These are phyloP conservation scores for Pseudocercospora vitis DNA, from an alignment of 2,329 filamentous ascomycete species.

Conservation along the genomic window DNA sequence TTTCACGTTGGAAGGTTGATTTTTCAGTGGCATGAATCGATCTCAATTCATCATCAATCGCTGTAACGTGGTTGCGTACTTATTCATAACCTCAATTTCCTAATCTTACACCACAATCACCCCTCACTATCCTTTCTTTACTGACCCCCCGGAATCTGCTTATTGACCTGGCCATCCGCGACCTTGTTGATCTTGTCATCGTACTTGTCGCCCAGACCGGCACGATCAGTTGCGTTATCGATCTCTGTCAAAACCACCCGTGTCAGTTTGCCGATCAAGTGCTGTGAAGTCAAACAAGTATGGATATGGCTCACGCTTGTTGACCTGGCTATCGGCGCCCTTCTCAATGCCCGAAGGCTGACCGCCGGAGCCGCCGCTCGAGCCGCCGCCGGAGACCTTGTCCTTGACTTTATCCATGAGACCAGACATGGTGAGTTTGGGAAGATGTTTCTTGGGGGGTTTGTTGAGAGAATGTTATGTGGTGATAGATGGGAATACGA, in stretches of 20 bases:
- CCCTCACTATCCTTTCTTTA: too few species aligned
- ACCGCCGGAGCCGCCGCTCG: constrained; percentile 6
- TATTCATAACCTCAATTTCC: neutral
- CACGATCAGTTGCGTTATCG: constrained; percentile 26
- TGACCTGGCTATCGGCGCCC: constrained; percentile 20
- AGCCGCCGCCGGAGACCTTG: constrained; percentile 21
- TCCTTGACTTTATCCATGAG: constrained; percentile 31
- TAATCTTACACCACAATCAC: neutral
- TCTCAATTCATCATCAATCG: too few species aligned
- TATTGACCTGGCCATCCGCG: constrained; percentile 29
- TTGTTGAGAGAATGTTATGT: neutral
- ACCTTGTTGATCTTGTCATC: constrained; percentile 32
- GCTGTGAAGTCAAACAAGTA: too few species aligned
- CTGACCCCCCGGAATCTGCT: constrained; percentile 26
- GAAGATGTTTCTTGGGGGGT: neutral
- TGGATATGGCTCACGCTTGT: constrained; percentile 15
- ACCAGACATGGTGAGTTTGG: constrained; percentile 24
- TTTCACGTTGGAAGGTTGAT: too few species aligned
- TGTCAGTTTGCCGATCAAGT: too few species aligned
- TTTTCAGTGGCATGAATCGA: too few species aligned
- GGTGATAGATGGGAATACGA: neutral
- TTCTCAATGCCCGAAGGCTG: constrained; percentile 21
- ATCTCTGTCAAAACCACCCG: constrained; percentile 16
- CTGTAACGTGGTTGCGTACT: too few species aligned
- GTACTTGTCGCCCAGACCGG: constrained; percentile 29